Conservation (phyloP, 805 yeast species). For the Pichia paraexigua region DNA sequence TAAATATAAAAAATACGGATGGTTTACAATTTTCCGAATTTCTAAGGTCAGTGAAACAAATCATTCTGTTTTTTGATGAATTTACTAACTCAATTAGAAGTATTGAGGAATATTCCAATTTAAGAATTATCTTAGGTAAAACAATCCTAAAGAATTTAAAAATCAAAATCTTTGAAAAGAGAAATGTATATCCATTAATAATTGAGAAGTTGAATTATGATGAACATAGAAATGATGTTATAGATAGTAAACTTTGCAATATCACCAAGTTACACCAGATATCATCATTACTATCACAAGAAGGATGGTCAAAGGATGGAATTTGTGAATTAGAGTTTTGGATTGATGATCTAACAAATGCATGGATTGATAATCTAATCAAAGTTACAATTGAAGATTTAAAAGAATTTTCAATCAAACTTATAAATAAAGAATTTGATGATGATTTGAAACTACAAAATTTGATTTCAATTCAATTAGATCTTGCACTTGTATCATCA, state of each 20-base stretch:
- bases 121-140: constrained; percentile 17
- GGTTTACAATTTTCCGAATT: neutral
- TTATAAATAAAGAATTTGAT: constrained; percentile 8
- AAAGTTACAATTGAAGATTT: constrained; percentile 21
- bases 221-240: neutral
- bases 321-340: constrained; percentile 28
- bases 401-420: constrained; percentile 17
- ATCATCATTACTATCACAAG: constrained; percentile 17
- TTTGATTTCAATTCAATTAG: neutral
- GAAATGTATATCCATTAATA: constrained; percentile 22
- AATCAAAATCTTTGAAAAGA: constrained; percentile 16
- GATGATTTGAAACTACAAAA: constrained; percentile 6
- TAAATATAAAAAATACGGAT: neutral
- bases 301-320: constrained; percentile 25
- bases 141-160: constrained; percentile 16
- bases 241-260: constrained; percentile 1
- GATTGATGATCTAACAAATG: constrained; percentile 25
- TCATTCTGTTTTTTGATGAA: constrained; percentile 20
- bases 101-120: constrained; percentile 9
- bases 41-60: constrained; percentile 15
- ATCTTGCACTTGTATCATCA: neutral
- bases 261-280: constrained; percentile 13
- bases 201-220: constrained; percentile 16
- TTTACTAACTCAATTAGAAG: constrained; percentile 2
- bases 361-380: constrained; percentile 23